Evolutionary conservation across 768 basidiomycete species (phyloP).

Genomic region (Strobilomyces echinocephalus): DNA sequence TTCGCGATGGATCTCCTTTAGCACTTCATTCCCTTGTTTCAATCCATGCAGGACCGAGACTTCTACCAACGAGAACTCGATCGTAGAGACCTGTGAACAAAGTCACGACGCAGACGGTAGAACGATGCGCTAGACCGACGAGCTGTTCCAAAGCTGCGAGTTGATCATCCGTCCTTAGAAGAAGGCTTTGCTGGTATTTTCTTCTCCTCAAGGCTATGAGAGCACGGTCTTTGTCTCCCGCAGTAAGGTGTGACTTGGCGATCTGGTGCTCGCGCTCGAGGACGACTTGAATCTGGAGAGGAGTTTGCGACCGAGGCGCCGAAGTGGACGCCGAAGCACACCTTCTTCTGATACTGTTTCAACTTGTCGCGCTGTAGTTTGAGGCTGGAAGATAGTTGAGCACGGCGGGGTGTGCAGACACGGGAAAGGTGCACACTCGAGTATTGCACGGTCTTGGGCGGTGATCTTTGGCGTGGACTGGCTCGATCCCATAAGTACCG

Average conservation of each 20-base stretch:
- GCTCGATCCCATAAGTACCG: slow-evolving; percentile 53
- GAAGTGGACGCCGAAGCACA: slow-evolving; percentile 27
- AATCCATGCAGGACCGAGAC: slow-evolving; percentile 89
- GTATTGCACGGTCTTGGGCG: slow-evolving; percentile 86
- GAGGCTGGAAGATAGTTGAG: slow-evolving; percentile 49
- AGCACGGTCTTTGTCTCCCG: slow-evolving; percentile 84
- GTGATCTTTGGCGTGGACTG: slow-evolving; percentile 88
- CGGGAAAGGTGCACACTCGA: slow-evolving; percentile 65
- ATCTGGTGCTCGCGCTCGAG: slow-evolving; percentile 87
- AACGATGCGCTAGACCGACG: slow-evolving; percentile 40
- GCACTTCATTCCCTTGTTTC: slow-evolving; percentile 87
- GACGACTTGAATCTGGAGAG: slow-evolving; percentile 71
- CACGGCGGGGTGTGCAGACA: slow-evolving; percentile 15
- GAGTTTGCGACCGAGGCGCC: background rate
- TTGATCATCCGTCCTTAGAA: slow-evolving; percentile 86
- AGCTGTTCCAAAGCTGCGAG: slow-evolving; percentile 85
- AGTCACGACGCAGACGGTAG: background rate
- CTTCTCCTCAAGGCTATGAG: slow-evolving; percentile 81
- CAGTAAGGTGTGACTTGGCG: slow-evolving; percentile 74
- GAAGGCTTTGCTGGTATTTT: slow-evolving; percentile 89
- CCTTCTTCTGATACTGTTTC: slow-evolving; percentile 93
- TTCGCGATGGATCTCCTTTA: slow-evolving; percentile 92
- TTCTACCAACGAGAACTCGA: slow-evolving; percentile 94
- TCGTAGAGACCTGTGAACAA: slow-evolving; percentile 74
- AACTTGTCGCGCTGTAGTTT: slow-evolving; percentile 96